A percentile compares a stretch with the other conserved stretches of the same genome.
These are phyloP conservation scores for Lentinula guzmanii DNA, from an alignment of 768 basidiomycete genomes.

Conservation along the genomic window DNA sequence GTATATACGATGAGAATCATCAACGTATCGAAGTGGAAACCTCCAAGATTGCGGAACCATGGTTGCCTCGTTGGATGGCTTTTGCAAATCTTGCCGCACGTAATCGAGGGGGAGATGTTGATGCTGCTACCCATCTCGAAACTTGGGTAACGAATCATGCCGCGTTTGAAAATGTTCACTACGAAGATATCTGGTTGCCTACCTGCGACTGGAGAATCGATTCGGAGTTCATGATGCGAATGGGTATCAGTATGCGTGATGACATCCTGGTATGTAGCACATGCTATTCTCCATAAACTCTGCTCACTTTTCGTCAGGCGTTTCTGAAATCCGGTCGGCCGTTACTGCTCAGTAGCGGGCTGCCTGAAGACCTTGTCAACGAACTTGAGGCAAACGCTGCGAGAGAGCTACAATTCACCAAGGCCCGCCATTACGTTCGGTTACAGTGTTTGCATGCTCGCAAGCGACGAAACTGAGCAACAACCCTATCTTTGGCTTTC, in stretches of 20 bases:
- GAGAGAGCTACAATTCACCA: slow-evolving; percentile 45
- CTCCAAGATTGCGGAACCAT: slow-evolving; percentile 41
- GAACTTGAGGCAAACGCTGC: slow-evolving; percentile 45
- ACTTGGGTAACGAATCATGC: slow-evolving; percentile 51
- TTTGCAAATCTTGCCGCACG: slow-evolving; percentile 47
- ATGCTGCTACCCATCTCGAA: slow-evolving; percentile 52
- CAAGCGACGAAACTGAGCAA: slow-evolving; percentile 23
- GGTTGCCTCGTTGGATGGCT: slow-evolving; percentile 59
- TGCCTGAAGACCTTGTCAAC: slow-evolving; percentile 47
- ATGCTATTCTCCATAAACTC: not conserved
- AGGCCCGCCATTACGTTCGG: slow-evolving; percentile 43
- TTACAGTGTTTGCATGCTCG: slow-evolving; percentile 59
- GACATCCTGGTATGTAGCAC: slow-evolving; percentile 42
- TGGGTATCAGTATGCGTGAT: slow-evolving; percentile 46
- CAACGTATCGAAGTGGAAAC: slow-evolving; percentile 35
- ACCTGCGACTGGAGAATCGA: slow-evolving; percentile 47
- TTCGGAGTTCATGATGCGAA: slow-evolving; percentile 27
- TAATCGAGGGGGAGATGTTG: slow-evolving; percentile 53
- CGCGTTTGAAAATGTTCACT: slow-evolving; percentile 52
- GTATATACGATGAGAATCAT: slow-evolving; percentile 49
- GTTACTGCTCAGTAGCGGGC: slow-evolving; percentile 57
- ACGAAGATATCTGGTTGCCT: slow-evolving; percentile 59
- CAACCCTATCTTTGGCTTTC: not conserved
- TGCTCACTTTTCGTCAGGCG: slow-evolving; percentile 30
- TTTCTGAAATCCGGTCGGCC: slow-evolving; percentile 66